A percentile compares a stretch with the other conserved stretches of the same genome.
phyloP scores from a whole-genome alignment of 345 rosid species.

The Eucalyptus brandiana region DNA sequence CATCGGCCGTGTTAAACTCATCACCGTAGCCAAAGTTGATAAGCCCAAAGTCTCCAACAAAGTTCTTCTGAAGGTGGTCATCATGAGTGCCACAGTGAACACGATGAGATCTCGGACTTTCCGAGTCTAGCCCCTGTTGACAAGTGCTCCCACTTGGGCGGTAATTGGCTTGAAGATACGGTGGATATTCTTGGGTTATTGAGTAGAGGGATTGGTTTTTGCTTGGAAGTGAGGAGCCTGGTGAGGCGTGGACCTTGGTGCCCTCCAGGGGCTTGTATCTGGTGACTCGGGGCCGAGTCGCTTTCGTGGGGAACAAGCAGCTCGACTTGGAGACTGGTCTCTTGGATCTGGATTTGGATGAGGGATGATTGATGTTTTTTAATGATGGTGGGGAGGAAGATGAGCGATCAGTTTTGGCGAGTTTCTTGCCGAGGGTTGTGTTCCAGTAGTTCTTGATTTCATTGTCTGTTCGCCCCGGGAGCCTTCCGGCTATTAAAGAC shows the following conservation, averaged over 20 bases:
- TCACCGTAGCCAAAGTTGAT: not conserved
- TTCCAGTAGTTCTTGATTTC: conserved; percentile 66
- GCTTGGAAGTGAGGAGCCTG: not conserved
- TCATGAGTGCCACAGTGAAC: not conserved
- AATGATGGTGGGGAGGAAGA: not conserved
- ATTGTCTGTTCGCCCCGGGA: conserved; percentile 78
- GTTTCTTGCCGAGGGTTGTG: conserved; percentile 31
- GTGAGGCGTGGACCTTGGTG: not conserved
- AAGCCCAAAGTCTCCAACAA: not conserved
- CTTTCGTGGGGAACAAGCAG: not conserved
- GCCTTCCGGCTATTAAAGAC: conserved; percentile 64
- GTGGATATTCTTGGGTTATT: not conserved
- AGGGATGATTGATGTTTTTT: not conserved
- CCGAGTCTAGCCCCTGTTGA: not conserved
- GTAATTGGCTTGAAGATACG: not conserved
- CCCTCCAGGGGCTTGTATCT: conserved; percentile 1
- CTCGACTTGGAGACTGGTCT: not conserved
- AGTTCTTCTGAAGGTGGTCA: not conserved
- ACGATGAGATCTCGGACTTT: not conserved
- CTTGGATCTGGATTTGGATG: not conserved
- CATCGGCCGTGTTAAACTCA: not conserved
- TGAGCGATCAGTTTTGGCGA: not conserved
- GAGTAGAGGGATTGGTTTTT: not conserved
- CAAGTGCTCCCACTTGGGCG: not conserved
- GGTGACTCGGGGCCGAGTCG: conserved; percentile 27